These are phyloP conservation scores for Boletus tylopilopsis DNA, from an alignment of 768 basidiomycete genomes.

Conservation along the genomic window DNA sequence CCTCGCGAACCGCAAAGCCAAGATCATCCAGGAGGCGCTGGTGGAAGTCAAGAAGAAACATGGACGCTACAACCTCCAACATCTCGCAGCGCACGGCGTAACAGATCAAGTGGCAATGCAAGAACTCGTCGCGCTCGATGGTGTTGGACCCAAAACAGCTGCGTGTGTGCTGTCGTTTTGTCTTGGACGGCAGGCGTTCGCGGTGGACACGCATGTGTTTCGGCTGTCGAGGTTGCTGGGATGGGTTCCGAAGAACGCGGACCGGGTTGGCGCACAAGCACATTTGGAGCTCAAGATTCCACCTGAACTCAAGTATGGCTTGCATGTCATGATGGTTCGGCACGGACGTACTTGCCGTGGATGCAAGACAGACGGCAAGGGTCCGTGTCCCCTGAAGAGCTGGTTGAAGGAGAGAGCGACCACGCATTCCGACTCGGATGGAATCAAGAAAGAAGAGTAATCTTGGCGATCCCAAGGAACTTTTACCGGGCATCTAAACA, in stretches of 20 bases:
- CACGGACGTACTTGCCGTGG: slow-evolving; percentile 55
- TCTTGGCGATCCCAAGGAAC: neutral
- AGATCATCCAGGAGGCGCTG: slow-evolving; percentile 48
- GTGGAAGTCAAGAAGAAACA: slow-evolving; percentile 41
- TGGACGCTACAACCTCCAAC: slow-evolving; percentile 55
- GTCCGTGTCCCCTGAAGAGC: slow-evolving; percentile 34
- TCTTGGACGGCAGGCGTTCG: slow-evolving; percentile 56
- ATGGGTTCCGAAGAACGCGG: slow-evolving; percentile 41
- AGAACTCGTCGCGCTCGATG: slow-evolving; percentile 52
- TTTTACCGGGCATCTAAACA: neutral
- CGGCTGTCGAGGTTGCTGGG: slow-evolving; percentile 45
- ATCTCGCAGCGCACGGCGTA: slow-evolving; percentile 35
- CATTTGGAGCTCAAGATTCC: slow-evolving; percentile 53
- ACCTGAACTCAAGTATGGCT: slow-evolving; percentile 48
- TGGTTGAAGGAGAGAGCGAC: slow-evolving; percentile 31
- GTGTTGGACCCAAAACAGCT: slow-evolving; percentile 62
- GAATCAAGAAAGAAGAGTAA: neutral
- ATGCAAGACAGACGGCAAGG: slow-evolving; percentile 41
- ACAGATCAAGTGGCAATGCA: slow-evolving; percentile 52
- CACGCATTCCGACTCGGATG: slow-evolving; percentile 19
- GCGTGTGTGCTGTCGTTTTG: slow-evolving; percentile 61
- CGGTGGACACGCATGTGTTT: slow-evolving; percentile 64
- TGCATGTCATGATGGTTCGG: slow-evolving; percentile 57
- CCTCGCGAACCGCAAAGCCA: slow-evolving; percentile 60
- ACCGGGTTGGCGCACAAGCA: slow-evolving; percentile 51